Base-by-base conservation (phyloP, 2,329 filamentous ascomycete species). In the Diaporthe vexans region DNA sequence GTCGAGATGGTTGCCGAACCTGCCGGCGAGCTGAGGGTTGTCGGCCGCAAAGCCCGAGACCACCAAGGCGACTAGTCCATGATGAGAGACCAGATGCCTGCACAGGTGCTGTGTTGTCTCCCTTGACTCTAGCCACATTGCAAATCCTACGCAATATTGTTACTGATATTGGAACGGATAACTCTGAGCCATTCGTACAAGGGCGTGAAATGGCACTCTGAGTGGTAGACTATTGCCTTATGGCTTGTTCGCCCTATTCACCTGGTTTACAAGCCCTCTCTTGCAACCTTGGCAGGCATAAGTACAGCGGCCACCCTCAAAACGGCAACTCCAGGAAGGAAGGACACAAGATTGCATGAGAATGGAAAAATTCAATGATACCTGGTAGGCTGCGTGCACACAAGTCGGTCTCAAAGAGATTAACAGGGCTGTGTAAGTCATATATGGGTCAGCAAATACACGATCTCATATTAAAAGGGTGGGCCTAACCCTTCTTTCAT, bases 391-490 rank as follows among this genome's bases (percentile, higher is more conserved):
- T 37, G 33, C 24, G 4, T 54, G 48, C 43, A 51, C 48, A 40
- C 33, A 54, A 68, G 48, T 54, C 48, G 7, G 48, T 54, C 11
- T 37, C 63, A 33, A 26, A 51, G 63, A 67, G 48, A 67, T 67
- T 67, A 67, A 67, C 6, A 40, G 52, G 48, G 46, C 63, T 54
- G 63, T 54, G 63, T 67, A 40, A 54, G 46, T 17, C 19, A 24
- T 19, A 19, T 26, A 68, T 68, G 33, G 58, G 70, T 58, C 69
- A 56, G 46, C 33, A 33, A 63, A 72, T 63, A 63, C 40, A 43
- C 9, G 3, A 15, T 24, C 57, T 57, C 15, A 72, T 72, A 56
- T 63, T 43, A 63, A 54, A 72, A 72, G 46, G 70, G 57, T 48
- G 57, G 70, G 48, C 37, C 70, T 26, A 33, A 61, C 56, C 46